Evolutionary conservation across 2,329 filamentous ascomycete species (phyloP).

Genomic region (Epicoccum nigrum): DNA sequence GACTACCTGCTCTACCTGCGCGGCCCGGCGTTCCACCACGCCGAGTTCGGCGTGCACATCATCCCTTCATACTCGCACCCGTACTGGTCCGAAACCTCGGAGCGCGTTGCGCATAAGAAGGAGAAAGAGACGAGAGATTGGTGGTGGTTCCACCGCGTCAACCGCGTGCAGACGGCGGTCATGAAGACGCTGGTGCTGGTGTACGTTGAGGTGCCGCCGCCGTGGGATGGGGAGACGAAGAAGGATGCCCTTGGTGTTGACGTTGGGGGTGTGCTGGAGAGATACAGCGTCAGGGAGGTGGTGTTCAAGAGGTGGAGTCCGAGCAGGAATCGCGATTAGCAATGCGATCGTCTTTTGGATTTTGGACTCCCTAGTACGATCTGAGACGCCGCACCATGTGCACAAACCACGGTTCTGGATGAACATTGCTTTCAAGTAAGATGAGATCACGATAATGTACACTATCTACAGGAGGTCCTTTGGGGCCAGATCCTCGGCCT

Average conservation of each 20-base stretch:
- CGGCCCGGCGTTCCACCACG: constrained; percentile 92
- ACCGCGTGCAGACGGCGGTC: constrained; percentile 87
- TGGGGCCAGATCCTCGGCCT: too few species aligned
- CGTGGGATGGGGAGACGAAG: constrained; percentile 55
- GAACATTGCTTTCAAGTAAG: background rate
- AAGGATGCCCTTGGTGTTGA: constrained; percentile 54
- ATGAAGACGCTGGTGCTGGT: constrained; percentile 87
- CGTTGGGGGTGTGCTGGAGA: constrained; percentile 67
- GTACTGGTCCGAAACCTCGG: constrained; percentile 66
- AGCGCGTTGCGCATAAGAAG: constrained; percentile 58
- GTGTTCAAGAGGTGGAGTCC: constrained; percentile 82
- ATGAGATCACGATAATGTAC: background rate
- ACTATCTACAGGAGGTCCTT: too few species aligned
- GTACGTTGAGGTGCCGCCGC: constrained; percentile 88
- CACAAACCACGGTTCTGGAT: too few species aligned
- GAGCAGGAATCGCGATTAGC: constrained; percentile 75
- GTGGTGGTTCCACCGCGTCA: constrained; percentile 87
- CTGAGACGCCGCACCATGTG: too few species aligned
- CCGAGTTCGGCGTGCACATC: constrained; percentile 87
- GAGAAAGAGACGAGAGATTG: constrained; percentile 62
- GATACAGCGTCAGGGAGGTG: constrained; percentile 81
- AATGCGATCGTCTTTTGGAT: too few species aligned
- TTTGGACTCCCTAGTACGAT: too few species aligned
- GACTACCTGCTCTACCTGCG: constrained; percentile 95
- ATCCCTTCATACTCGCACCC: constrained; percentile 79